These are phyloP conservation scores for Cicer judaicum DNA, from an alignment of 306 rosid genomes.

Conservation along the genomic window DNA sequence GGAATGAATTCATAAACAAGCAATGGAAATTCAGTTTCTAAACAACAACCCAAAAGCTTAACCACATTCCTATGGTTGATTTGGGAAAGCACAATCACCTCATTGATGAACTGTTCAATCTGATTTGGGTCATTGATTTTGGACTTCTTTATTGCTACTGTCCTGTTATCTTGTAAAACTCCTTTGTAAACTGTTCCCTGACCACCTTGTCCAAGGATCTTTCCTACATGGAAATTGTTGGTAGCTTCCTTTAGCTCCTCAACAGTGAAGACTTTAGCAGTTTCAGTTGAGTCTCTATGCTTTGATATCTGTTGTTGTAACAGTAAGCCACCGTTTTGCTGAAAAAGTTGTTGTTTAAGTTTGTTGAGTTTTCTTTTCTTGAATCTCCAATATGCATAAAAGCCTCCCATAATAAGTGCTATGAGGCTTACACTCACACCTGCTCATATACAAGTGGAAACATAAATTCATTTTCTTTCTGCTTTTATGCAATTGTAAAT, in stretches of 20 bases:
- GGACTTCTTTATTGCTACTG: constrained; percentile 60
- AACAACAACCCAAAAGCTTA: constrained; percentile 52
- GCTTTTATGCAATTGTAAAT: too few species aligned
- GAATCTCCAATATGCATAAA: constrained; percentile 41
- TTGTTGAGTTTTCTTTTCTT: constrained; percentile 44
- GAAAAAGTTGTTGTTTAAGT: constrained; percentile 45
- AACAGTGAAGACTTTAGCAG: constrained; percentile 35
- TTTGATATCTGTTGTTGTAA: constrained; percentile 44
- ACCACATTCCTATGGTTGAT: constrained; percentile 63
- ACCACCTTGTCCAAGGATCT: constrained; percentile 54
- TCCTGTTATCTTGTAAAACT: constrained; percentile 23
- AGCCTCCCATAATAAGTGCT: constrained; percentile 22
- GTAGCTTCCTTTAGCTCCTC: constrained; percentile 56
- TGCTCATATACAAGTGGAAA: neutral
- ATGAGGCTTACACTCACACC: constrained; percentile 34
- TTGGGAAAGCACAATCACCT: constrained; percentile 52
- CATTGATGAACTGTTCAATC: constrained; percentile 57
- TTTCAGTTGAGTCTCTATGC: constrained; percentile 9
- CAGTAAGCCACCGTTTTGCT: constrained; percentile 56
- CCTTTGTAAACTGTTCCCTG: constrained; percentile 58
- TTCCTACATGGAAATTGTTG: constrained; percentile 42
- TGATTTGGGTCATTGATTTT: constrained; percentile 49
- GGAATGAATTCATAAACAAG: constrained; percentile 47
- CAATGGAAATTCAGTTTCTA: constrained; percentile 38
- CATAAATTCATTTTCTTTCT: neutral